Base-by-base conservation (phyloP, 495 filamentous ascomycete genomes). In the Beverwykella pulmonaria region DNA sequence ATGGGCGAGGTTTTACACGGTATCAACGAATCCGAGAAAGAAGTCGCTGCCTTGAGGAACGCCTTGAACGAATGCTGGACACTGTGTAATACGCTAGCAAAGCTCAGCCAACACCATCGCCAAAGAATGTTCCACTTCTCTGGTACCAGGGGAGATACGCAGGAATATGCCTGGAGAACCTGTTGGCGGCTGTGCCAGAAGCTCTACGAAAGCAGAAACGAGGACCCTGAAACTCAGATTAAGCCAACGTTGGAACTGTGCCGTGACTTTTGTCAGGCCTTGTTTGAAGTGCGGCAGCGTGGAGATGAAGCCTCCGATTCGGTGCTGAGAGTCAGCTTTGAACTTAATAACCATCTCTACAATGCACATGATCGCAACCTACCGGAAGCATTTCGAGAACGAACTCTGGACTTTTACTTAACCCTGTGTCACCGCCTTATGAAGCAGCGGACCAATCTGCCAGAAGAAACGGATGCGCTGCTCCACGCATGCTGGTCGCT, bases 51-150 rank as follows among this genome's bases (percentile, higher is more conserved):
- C 17, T 80, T 96, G n/a, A 87, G 83, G 64, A 83, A 86, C 23
- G 92, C 92, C 0, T 81, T 97, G 12, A 86, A 87, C 65, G 92
- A 96, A 79, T 97, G 92, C 76, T 97, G 92, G 92, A 95, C 91
- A 1, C 77, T 97, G 36, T 97, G 92, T 77, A 97, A 96, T 75
- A 95, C 92, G 0, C 79, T 97, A 44, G 91, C 92, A 23, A 88
- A 83, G 56, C 81, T 97, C 26, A 95, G 92, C 77, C 91, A 88
- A 20, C 89, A 89, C 63, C 91, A 97, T 71, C 88, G 91, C 20
- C 84, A 91, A 71, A 81, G 89, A 23, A 87, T 92, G 10, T 91
- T 91, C 73, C 88, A 84, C 71, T 85, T 78, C 47, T 71, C 69
- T 57, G 84, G 86, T 4, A 84, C 85, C 27, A 88, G 87, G 22